These are phyloP conservation scores for Ganoderma meredithae DNA, from an alignment of 1,284 basidiomycete species.

Conservation along the genomic window DNA sequence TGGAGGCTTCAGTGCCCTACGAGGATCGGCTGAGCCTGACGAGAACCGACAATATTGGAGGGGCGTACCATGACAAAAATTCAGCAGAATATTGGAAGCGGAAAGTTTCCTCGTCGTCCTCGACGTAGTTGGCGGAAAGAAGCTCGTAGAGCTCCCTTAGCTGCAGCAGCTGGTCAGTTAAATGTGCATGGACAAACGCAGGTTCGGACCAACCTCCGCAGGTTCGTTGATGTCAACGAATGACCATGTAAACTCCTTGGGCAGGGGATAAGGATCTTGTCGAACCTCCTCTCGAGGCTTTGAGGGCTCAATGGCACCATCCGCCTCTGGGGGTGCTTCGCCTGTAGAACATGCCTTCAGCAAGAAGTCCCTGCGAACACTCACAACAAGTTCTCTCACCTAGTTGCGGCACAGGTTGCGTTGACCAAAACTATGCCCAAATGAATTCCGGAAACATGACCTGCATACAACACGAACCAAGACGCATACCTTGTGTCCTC, in stretches of 20 bases:
- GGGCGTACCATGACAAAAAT: conserved; percentile 87
- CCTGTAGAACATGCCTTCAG: conserved; percentile 48
- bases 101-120: conserved; percentile 96
- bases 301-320: conserved; percentile 91
- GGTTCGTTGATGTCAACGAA: conserved; percentile 83
- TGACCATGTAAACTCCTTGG: conserved; percentile 95
- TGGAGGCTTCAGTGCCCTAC: conserved; percentile 94
- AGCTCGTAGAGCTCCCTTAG: conserved; percentile 93
- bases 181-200: conserved; percentile 15
- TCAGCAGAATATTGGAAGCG: conserved; percentile 96
- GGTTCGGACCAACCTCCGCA: conserved; percentile 58
- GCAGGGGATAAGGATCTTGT: conserved; percentile 88
- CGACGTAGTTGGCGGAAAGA: conserved; percentile 94
- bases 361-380: conserved; percentile 12
- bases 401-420: conserved; percentile 93
- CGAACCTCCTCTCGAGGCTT: conserved; percentile 82
- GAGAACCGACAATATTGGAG: background rate
- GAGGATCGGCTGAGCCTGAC: conserved; percentile 5
- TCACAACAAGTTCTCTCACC: conserved; percentile 49
- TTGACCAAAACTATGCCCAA: conserved; percentile 85
- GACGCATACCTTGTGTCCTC: conserved; percentile 81
- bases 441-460: conserved; percentile 16
- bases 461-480: background rate
- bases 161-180: conserved; percentile 47
- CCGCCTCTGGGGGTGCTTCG: conserved; percentile 70